Evolutionary conservation across 2,329 filamentous ascomycete species (phyloP).

Genomic region (Fusarium sambucinum): DNA sequence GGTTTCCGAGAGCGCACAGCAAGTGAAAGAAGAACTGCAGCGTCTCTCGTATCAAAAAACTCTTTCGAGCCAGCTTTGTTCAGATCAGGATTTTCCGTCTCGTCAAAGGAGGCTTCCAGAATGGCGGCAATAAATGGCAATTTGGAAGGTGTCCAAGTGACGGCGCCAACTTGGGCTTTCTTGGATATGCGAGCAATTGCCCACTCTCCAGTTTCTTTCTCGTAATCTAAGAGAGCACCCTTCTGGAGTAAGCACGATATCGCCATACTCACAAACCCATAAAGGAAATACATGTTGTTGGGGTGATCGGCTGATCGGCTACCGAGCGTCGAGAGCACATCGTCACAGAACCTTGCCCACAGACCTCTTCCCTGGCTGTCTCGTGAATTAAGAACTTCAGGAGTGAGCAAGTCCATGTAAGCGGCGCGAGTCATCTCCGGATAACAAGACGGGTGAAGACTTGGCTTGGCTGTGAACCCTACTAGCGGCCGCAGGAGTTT

Average conservation of each 20-base stretch:
- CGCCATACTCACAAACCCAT: slow-evolving; percentile 26
- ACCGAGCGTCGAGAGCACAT: slow-evolving; percentile 29
- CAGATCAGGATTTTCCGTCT: neutral
- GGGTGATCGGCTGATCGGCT: slow-evolving; percentile 15
- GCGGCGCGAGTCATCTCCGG: slow-evolving; percentile 21
- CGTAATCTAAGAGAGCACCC: slow-evolving; percentile 35
- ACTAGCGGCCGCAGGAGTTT: slow-evolving; percentile 4
- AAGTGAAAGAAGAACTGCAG: slow-evolving; percentile 19
- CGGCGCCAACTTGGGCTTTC: neutral
- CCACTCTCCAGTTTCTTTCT: slow-evolving; percentile 31
- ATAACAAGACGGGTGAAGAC: slow-evolving; percentile 45
- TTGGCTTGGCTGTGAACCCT: slow-evolving; percentile 8
- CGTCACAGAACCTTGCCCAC: slow-evolving; percentile 47
- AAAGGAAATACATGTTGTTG: slow-evolving; percentile 27
- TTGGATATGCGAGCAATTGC: slow-evolving; percentile 32
- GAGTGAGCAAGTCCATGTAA: slow-evolving; percentile 44
- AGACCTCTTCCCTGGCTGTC: slow-evolving; percentile 37
- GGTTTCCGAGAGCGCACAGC: slow-evolving; percentile 17
- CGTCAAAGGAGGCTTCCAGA: neutral
- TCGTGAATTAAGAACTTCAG: slow-evolving; percentile 36
- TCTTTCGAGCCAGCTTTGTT: neutral
- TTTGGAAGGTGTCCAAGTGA: slow-evolving; percentile 31
- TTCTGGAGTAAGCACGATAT: slow-evolving; percentile 26
- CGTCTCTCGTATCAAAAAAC: slow-evolving; percentile 23
- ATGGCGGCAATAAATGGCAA: slow-evolving; percentile 27